Conservation (phyloP, 495 filamentous ascomycete species). For the Penicillium roqueforti region DNA sequence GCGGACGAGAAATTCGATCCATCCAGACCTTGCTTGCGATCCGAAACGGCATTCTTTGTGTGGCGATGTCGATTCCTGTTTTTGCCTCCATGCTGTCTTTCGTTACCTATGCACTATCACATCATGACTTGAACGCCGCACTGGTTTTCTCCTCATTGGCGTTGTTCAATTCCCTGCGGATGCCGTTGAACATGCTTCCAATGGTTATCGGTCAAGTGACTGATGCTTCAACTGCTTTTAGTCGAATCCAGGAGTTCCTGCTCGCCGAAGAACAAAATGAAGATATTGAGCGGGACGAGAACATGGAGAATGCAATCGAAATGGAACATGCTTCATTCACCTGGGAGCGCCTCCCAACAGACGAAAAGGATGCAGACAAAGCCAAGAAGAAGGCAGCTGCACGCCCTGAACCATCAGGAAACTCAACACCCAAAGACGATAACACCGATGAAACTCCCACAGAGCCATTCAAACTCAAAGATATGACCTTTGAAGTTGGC, state of each 20-base stretch:
- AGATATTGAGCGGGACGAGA: constrained; percentile 58
- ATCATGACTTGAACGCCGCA: constrained; percentile 66
- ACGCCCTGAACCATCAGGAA: constrained; percentile 21
- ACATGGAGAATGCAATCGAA: constrained; percentile 64
- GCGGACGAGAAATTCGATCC: constrained; percentile 66
- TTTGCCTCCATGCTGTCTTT: constrained; percentile 95
- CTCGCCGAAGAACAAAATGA: constrained; percentile 81
- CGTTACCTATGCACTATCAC: constrained; percentile 81
- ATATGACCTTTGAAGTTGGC: constrained; percentile 69
- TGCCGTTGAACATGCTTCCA: constrained; percentile 85
- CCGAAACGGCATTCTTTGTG: constrained; percentile 77
- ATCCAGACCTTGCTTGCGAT: constrained; percentile 78
- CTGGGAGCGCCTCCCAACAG: constrained; percentile 76
- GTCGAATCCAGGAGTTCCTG: constrained; percentile 83
- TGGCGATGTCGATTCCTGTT: constrained; percentile 73
- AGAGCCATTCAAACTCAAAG: constrained; percentile 77
- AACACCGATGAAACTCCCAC: constrained; percentile 48
- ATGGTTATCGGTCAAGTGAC: constrained; percentile 83
- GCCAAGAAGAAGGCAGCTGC: constrained; percentile 34
- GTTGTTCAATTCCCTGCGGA: constrained; percentile 83
- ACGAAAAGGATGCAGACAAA: constrained; percentile 51
- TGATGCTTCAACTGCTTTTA: constrained; percentile 80
- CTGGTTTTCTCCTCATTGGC: constrained; percentile 88
- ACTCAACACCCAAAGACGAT: constrained; percentile 28
- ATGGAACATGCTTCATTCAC: constrained; percentile 77